Evolutionary conservation across 352 stramenopile species (phyloP).

Genomic region (Phytophthora tentaculata): DNA sequence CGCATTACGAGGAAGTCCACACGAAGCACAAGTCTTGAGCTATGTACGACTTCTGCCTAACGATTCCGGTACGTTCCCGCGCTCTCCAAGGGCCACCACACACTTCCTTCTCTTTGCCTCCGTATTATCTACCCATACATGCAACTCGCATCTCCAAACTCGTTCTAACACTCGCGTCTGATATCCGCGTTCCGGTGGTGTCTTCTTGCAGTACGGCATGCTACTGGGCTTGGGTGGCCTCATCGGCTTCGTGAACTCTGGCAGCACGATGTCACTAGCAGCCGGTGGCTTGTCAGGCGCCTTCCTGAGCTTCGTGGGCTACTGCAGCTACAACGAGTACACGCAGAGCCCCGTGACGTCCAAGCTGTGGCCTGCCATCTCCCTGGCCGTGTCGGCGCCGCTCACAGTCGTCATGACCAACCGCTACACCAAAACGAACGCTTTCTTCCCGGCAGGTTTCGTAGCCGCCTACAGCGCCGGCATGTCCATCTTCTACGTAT

Average conservation of each 20-base stretch:
- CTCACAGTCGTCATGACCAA: slow-evolving; percentile 80
- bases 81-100: background rate
- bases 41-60: slow-evolving; percentile 92
- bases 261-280: slow-evolving; percentile 68
- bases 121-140: slow-evolving; percentile 12
- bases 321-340: slow-evolving; percentile 88
- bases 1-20: slow-evolving; percentile 11
- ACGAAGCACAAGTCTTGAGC: background rate
- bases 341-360: slow-evolving; percentile 78
- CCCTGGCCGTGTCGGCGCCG: slow-evolving; percentile 66
- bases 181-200: slow-evolving; percentile 22
- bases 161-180: background rate
- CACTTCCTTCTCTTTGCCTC: background rate
- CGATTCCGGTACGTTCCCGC: slow-evolving; percentile 70
- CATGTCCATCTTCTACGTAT: slow-evolving; percentile 87
- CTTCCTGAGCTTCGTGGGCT: slow-evolving; percentile 82
- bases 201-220: slow-evolving; percentile 67
- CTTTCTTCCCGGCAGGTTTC: slow-evolving; percentile 76
- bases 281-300: slow-evolving; percentile 69
- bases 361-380: slow-evolving; percentile 81
- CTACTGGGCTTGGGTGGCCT: slow-evolving; percentile 72
- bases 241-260: slow-evolving; percentile 79
- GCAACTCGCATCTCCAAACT: background rate
- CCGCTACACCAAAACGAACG: slow-evolving; percentile 77
- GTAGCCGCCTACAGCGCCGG: slow-evolving; percentile 64